Base-by-base conservation (phyloP, 768 basidiomycete species). In the Russula sp. region DNA sequence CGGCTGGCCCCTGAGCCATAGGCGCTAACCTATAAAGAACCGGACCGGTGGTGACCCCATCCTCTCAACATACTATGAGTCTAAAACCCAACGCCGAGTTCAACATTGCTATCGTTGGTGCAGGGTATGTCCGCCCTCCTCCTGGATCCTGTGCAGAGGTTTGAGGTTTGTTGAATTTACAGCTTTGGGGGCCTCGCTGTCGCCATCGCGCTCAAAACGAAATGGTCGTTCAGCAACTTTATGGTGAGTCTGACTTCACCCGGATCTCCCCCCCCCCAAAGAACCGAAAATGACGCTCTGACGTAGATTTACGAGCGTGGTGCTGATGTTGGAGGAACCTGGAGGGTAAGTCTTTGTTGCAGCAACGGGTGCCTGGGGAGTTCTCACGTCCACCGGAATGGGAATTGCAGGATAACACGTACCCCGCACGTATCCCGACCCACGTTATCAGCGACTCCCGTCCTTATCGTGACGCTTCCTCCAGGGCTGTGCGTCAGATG, bases 301-400 rank as follows among this genome's bases (percentile, higher is more conserved):
- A 14, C 48, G 2, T 45, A 76, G 75, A 73, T 75, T 14, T 73
- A 73, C 52, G 74, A 75, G 58, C 68, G 70, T 53, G 66, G 66
- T 1, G 39, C 49, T 8, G 73, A 67, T 22, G 53, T 75, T 35
- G 71, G 70, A 35, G 71, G 71, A 20, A 71, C 69, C 9, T 71
- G 71, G 71, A 55, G 68, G 39, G 70, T 71, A 37, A 59, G 69
- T 51, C 22, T 42, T 10, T 14, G 32, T 27, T 27, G 1, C 13
- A 9, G 18, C 42, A 44, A 18, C 42, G 27, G 22, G 27, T 27
- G 27, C 27, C 27, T 27, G 27, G 27, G 27, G 34, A 44, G 37
- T 47, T 22, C 55, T 27, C 20, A 35, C 50, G 40, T 27, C 37
- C 32, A 13, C 55, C 22, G 13, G 7, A 32, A 18, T 11, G 2